Base-by-base conservation (phyloP, 345 rosid species). In the Brassica napus region DNA sequence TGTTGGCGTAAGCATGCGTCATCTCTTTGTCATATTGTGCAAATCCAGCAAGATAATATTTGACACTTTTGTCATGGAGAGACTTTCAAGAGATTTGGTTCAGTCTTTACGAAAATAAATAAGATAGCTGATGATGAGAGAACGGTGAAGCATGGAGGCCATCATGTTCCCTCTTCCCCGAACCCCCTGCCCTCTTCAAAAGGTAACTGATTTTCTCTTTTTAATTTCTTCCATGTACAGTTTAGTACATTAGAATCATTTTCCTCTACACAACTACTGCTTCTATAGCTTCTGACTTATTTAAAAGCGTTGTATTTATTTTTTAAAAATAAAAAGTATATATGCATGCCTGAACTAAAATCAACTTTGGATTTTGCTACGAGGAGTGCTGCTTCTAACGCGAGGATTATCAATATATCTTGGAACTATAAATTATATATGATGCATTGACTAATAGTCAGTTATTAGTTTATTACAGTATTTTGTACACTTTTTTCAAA, bases 151-250 rank as follows among this genome's bases (percentile, higher is more conserved):
- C 89, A 87, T 85, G 94, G 94, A 86, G 82, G 82, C 10, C 91
- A 90, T 90, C 88, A 90, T 90, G 97, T 86, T 82, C 86, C 92
- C 88, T 87, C 90, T 81, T 72, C 82, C 82, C 79, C 87, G 70
- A 86, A 85, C 91, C 80, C 88, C 81, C 37, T 85, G 82, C 72
- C 79, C 76, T 84, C 83, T 81, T 68, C 83, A 78, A 82, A 86
- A 86, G 84, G 69, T 75, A 16, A 58, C 71, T 28, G 74, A 49
- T 73, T 75, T 57, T 75, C n/a, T 47, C 42, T 72, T 58, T 28
- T 34, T 8, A 6, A 32, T 52, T 52, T 52, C 15, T 18, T 52
- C 14, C 54, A 47, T 47, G 54, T 72, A 72, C 82, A 72, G 63
- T 65, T 65, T 65, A 10, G 77, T 73, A 79, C 77, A 66, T 67